These are phyloP conservation scores for Penicillium samsonianum DNA, from an alignment of 495 filamentous ascomycete species.

Conservation along the genomic window DNA sequence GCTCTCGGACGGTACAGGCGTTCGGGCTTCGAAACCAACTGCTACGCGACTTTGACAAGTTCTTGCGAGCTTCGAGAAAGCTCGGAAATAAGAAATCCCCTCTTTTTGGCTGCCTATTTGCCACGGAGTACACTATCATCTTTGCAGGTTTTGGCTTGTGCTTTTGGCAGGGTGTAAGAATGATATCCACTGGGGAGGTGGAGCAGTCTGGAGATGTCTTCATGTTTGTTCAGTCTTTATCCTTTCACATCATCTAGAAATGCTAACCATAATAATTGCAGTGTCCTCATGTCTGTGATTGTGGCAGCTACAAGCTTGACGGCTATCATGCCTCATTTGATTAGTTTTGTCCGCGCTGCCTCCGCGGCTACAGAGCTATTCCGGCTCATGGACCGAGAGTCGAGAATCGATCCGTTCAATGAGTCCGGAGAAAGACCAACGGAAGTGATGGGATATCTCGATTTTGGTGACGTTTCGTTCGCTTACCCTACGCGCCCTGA, in stretches of 20 bases:
- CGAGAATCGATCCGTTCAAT: slow-evolving; percentile 31
- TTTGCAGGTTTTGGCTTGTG: slow-evolving; percentile 74
- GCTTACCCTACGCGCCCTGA: slow-evolving; percentile 57
- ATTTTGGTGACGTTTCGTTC: slow-evolving; percentile 49
- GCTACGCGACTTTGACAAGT: slow-evolving; percentile 56
- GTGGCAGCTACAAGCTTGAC: slow-evolving; percentile 27
- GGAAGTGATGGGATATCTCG: slow-evolving; percentile 29
- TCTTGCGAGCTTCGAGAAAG: slow-evolving; percentile 61
- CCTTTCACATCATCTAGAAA: neutral
- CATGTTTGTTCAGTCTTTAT: slow-evolving; percentile 30
- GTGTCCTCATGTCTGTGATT: slow-evolving; percentile 13
- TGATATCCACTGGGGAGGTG: slow-evolving; percentile 60
- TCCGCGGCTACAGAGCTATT: slow-evolving; percentile 43
- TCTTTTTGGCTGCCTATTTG: slow-evolving; percentile 64
- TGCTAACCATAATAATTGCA: neutral
- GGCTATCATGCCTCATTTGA: slow-evolving; percentile 24
- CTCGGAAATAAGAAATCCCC: slow-evolving; percentile 64
- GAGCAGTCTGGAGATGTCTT: slow-evolving; percentile 32
- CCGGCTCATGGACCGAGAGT: slow-evolving; percentile 34
- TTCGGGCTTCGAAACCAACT: slow-evolving; percentile 78
- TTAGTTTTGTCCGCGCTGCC: slow-evolving; percentile 36
- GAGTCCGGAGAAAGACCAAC: slow-evolving; percentile 23
- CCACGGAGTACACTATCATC: slow-evolving; percentile 67
- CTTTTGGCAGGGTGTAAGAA: slow-evolving; percentile 81
- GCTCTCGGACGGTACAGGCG: slow-evolving; percentile 74